Percentiles rank a stretch among this genome's conserved stretches.
These are phyloP conservation scores for Leccinellum albellum DNA, from an alignment of 768 basidiomycete genomes.

Conservation along the genomic window DNA sequence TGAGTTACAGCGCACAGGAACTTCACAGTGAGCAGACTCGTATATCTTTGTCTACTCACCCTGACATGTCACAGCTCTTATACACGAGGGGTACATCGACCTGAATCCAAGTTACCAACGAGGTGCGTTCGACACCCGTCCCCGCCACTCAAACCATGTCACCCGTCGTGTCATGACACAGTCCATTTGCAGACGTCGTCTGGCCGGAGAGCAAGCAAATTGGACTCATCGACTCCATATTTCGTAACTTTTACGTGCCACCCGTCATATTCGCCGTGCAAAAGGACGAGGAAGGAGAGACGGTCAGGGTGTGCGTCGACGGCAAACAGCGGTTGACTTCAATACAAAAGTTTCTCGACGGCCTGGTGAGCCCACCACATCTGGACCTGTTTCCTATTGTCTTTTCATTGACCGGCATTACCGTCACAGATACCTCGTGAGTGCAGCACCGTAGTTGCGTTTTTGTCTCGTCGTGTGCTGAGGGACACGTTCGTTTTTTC, in stretches of 20 bases:
- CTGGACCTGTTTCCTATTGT: neutral
- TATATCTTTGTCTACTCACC: neutral
- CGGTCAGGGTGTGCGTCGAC: slow-evolving; percentile 45
- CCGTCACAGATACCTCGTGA: slow-evolving; percentile 50
- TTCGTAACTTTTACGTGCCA: slow-evolving; percentile 51
- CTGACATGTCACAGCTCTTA: slow-evolving; percentile 41
- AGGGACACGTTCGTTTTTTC: slow-evolving; percentile 6
- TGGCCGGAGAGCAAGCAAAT: slow-evolving; percentile 70
- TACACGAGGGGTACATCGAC: slow-evolving; percentile 69
- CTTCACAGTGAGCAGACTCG: slow-evolving; percentile 41
- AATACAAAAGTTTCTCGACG: slow-evolving; percentile 46
- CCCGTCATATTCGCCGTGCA: slow-evolving; percentile 47
- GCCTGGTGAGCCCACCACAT: slow-evolving; percentile 32
- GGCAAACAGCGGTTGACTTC: slow-evolving; percentile 52
- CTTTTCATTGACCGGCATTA: slow-evolving; percentile 3
- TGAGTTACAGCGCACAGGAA: slow-evolving; percentile 41
- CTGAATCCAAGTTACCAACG: slow-evolving; percentile 70
- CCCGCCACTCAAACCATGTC: neutral
- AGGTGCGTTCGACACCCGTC: slow-evolving; percentile 40
- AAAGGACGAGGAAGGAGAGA: slow-evolving; percentile 39
- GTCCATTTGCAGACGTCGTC: slow-evolving; percentile 54
- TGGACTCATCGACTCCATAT: slow-evolving; percentile 48
- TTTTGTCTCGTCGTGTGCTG: slow-evolving; percentile 9
- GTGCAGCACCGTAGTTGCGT: slow-evolving; percentile 15
- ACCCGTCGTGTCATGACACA: neutral